These are phyloP conservation scores for Dryas alaskensis DNA, from an alignment of 306 rosid genomes.

Conservation along the genomic window DNA sequence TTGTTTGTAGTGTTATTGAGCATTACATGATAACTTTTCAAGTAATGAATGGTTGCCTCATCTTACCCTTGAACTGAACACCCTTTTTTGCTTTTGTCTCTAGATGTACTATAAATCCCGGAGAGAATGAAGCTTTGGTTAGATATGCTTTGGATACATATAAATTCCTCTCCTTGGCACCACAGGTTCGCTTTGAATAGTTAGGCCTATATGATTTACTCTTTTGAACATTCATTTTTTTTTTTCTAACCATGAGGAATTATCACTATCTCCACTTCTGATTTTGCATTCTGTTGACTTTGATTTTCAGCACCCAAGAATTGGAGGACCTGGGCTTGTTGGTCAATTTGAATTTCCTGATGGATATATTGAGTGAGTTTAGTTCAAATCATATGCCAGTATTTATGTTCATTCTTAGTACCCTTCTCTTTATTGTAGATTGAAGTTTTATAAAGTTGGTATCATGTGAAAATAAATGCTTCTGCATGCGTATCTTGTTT, in stretches of 20 bases:
- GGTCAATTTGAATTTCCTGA: constrained; percentile 72
- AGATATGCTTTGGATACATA: constrained; percentile 90
- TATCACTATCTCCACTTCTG: not conserved
- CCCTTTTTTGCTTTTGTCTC: constrained; percentile 6
- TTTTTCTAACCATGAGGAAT: not conserved
- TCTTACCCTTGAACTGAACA: constrained; percentile 23
- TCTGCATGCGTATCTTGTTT: not conserved
- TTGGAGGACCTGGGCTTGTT: constrained; percentile 95
- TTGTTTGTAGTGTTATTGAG: constrained; percentile 19
- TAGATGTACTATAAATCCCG: constrained; percentile 95
- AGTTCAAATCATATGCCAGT: constrained; percentile 1
- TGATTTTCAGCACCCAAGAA: constrained; percentile 67
- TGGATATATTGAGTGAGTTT: constrained; percentile 75
- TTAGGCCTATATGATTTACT: constrained; percentile 8
- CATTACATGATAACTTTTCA: not conserved
- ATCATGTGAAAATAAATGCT: not conserved
- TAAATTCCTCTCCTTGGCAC: constrained; percentile 70
- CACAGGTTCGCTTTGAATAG: constrained; percentile 58
- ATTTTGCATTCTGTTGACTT: constrained; percentile 23
- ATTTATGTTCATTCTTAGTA: not conserved
- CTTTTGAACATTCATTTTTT: not conserved
- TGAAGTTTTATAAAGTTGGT: not conserved
- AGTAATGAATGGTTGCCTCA: not conserved
- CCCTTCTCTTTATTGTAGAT: not conserved
- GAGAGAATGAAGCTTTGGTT: constrained; percentile 96